phyloP scores from a whole-genome alignment of 176 grass and related monocot genomes.

The Avena sativa region DNA sequence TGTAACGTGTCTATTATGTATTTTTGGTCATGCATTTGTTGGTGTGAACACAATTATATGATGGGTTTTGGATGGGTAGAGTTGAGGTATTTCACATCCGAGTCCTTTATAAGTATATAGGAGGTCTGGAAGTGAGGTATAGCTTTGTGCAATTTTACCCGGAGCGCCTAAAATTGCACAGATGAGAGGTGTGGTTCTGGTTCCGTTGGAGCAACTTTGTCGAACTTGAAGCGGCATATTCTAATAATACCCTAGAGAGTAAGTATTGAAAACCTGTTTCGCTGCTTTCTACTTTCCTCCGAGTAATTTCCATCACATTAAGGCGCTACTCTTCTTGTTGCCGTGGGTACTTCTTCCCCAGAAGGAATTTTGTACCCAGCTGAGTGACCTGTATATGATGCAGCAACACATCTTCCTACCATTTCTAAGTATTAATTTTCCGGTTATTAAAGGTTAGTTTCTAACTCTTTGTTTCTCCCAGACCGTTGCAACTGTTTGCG shows the following conservation, averaged over 20 bases:
- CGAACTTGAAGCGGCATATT: slow-evolving; percentile 45
- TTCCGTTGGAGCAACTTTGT: slow-evolving; percentile 53
- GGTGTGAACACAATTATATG: neutral
- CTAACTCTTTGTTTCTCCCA: slow-evolving; percentile 40
- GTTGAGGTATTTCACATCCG: neutral
- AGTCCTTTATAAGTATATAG: slow-evolving; percentile 23
- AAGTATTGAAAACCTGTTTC: slow-evolving; percentile 41
- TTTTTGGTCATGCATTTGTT: neutral
- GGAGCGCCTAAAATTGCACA: slow-evolving; percentile 45
- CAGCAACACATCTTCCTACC: slow-evolving; percentile 19
- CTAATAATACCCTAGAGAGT: slow-evolving; percentile 49
- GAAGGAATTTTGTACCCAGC: neutral
- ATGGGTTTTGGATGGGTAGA: slow-evolving; percentile 11
- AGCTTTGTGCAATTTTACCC: slow-evolving; percentile 39
- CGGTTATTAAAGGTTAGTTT: neutral
- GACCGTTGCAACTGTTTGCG: slow-evolving; percentile 68
- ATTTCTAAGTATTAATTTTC: slow-evolving; percentile 1
- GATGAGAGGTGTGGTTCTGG: slow-evolving; percentile 39
- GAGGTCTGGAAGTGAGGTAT: slow-evolving; percentile 15
- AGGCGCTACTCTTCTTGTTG: slow-evolving; percentile 1
- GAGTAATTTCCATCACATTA: slow-evolving; percentile 16
- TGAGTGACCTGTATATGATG: slow-evolving; percentile 2
- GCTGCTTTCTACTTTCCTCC: slow-evolving; percentile 21
- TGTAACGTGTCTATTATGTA: slow-evolving; percentile 4
- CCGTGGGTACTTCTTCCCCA: neutral